Percentiles rank a stretch among this genome's conserved stretches.
Conservation (phyloP, 805 yeast genomes). For the Cephaloascus albidus region DNA sequence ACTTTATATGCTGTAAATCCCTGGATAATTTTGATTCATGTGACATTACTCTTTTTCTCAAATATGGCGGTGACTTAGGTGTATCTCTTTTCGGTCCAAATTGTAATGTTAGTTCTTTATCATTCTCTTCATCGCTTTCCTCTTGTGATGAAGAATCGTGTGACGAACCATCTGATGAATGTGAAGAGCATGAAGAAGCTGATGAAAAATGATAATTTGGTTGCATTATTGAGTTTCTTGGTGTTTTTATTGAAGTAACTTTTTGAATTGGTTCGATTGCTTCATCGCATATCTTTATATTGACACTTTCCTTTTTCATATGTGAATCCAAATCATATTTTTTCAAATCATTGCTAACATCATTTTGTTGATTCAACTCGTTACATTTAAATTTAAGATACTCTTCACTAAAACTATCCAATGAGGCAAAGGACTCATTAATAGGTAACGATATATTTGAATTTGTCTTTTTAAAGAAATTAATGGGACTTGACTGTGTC, state of each 20-base stretch:
- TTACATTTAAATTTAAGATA: constrained; percentile 29
- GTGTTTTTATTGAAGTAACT: background rate
- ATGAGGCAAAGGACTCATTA: constrained; percentile 69
- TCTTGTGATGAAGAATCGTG: constrained; percentile 7
- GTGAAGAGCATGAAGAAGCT: constrained; percentile 5
- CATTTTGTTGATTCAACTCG: background rate
- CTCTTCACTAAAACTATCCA: constrained; percentile 61
- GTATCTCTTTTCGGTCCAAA: constrained; percentile 31
- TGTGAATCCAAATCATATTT: constrained; percentile 24
- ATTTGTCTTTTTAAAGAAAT: too few species aligned
- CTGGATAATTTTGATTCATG: constrained; percentile 31
- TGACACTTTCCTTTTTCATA: constrained; percentile 16
- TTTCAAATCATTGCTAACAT: constrained; percentile 10
- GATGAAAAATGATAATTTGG: background rate
- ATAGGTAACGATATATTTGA: constrained; percentile 38
- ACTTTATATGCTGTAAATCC: constrained; percentile 9
- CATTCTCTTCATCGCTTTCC: constrained; percentile 28
- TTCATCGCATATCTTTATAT: background rate
- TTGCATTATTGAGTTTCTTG: background rate
- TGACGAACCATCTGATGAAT: constrained; percentile 6
- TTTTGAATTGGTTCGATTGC: constrained; percentile 3
- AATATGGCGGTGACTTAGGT: constrained; percentile 19
- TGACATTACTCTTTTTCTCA: constrained; percentile 25
- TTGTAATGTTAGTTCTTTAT: constrained; percentile 32
- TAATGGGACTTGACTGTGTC: background rate